Evolutionary conservation across 805 yeast genomes (phyloP).

Genomic region (Pachysolen tannophilus): DNA sequence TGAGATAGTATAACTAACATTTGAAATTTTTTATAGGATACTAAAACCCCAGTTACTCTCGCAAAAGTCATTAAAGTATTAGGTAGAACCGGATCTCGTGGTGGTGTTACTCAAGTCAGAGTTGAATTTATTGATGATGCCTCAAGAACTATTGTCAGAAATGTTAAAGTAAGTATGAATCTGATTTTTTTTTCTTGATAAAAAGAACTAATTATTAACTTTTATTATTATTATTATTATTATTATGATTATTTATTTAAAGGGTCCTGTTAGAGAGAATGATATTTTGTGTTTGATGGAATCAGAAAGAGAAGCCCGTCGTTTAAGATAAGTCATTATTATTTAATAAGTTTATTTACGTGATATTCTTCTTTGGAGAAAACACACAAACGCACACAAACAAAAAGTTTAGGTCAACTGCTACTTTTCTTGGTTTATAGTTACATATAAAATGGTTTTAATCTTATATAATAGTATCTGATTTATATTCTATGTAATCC

Average conservation of each 20-base stretch:
- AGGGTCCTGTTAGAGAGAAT: slow-evolving; percentile 94
- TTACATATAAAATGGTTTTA: too few species aligned
- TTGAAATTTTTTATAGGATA: slow-evolving; percentile 36
- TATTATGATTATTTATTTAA: slow-evolving; percentile 9
- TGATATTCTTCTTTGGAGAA: too few species aligned
- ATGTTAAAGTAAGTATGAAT: slow-evolving; percentile 51
- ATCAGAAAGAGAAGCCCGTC: slow-evolving; percentile 99
- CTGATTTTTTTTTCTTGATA: neutral
- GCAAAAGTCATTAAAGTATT: slow-evolving; percentile 99
- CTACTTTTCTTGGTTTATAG: too few species aligned
- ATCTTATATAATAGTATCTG: too few species aligned
- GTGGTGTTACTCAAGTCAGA: slow-evolving; percentile 99
- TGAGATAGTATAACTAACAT: too few species aligned
- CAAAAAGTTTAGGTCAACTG: too few species aligned
- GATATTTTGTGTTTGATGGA: slow-evolving; percentile 99
- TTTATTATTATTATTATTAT: neutral
- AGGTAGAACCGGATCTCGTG: slow-evolving; percentile 99
- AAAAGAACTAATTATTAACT: neutral
- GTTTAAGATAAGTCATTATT: slow-evolving; percentile 79
- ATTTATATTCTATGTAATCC: too few species aligned
- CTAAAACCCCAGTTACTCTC: slow-evolving; percentile 92
- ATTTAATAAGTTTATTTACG: too few species aligned
- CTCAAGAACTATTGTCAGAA: slow-evolving; percentile 93
- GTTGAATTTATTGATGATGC: slow-evolving; percentile 94
- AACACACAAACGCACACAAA: too few species aligned